Base-by-base conservation (phyloP, 2,329 filamentous ascomycete species). In the Apiospora pterosperma region DNA sequence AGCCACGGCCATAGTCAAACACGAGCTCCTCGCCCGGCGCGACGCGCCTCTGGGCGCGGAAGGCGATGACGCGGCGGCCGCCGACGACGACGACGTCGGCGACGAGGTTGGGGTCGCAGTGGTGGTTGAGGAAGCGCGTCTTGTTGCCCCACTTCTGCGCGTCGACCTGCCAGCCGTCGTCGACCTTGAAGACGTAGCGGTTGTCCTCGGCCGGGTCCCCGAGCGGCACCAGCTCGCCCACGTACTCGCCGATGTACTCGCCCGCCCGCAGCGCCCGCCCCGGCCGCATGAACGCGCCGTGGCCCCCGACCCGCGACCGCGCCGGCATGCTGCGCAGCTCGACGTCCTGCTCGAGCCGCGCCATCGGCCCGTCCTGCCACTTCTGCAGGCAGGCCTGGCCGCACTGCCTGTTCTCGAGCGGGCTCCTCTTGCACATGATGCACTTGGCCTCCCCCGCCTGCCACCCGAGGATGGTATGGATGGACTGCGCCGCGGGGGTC, bases 81-180 rank as follows among this genome's bases (percentile, higher is more conserved):
- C 59, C 59, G 11, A 61, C 59, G 38, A 38, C 14, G 10, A 38
- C 11, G n/a, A 11, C 4, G 5, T 10, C 21, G n/a, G 59, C n/a
- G 3, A 6, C 5, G 59, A 61, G 36, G 59, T 61, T 61, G 2
- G 59, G 34, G 14, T 1, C 4, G 59, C 59, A 61, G n/a, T 25
- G 6, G 59, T 61, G 59, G 34, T 61, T 61, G 36, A 61, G 38
- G 59, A 61, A 61, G 14, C 59, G 36, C n/a, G 59, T 25, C n/a
- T 28, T 1, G 59, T 39, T 61, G 34, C 59, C 59, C 36, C 38
- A 61, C 21, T 19, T 39, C 34, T 23, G 25, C 23, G 34, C 59
- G 25, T 61, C 34, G 21, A 61, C 19, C 8, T 34, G 10, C 14
- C 16, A 55, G 16, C 12, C 10, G 44, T 19, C 7, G 28, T 31